Evolutionary conservation across 2,329 filamentous ascomycete genomes (phyloP).

Genomic region (Emergomyces orientalis): DNA sequence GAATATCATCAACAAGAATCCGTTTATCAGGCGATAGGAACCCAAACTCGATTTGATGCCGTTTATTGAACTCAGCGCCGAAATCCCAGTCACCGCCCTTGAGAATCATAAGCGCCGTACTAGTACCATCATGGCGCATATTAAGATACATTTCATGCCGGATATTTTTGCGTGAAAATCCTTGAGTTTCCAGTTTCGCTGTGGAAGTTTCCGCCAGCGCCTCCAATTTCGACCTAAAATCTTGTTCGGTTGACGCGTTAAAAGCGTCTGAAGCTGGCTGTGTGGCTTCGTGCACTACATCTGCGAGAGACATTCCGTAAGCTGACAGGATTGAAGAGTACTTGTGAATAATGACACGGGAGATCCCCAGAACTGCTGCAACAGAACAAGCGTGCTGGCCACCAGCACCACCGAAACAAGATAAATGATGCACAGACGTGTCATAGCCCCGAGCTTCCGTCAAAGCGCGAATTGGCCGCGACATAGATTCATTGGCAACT

Average conservation of each 20-base stretch:
- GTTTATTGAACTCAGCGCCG: slow-evolving; percentile 68
- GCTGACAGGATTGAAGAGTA: slow-evolving; percentile 89
- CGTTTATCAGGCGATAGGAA: slow-evolving; percentile 71
- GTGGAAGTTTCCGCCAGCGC: slow-evolving; percentile 58
- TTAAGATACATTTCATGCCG: slow-evolving; percentile 39
- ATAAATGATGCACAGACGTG: slow-evolving; percentile 79
- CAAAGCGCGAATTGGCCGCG: slow-evolving; percentile 72
- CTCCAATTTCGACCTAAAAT: slow-evolving; percentile 61
- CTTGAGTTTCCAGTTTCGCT: slow-evolving; percentile 35
- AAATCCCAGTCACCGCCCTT: slow-evolving; percentile 68
- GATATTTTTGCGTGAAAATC: slow-evolving; percentile 36
- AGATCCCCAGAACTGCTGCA: slow-evolving; percentile 72
- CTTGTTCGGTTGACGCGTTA: slow-evolving; percentile 28
- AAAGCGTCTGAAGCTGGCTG: slow-evolving; percentile 47
- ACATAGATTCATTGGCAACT: slow-evolving; percentile 37
- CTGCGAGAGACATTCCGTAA: slow-evolving; percentile 85
- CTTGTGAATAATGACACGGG: slow-evolving; percentile 75
- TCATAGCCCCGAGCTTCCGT: slow-evolving; percentile 91
- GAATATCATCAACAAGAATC: slow-evolving; percentile 81
- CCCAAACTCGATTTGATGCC: slow-evolving; percentile 85
- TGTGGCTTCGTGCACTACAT: slow-evolving; percentile 85
- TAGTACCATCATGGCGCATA: slow-evolving; percentile 44
- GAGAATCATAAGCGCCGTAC: slow-evolving; percentile 42
- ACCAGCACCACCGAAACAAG: slow-evolving; percentile 85
- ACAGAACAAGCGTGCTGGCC: slow-evolving; percentile 91